phyloP scores from a whole-genome alignment of 257 asterid genomes.

The Solanum rostratum region DNA sequence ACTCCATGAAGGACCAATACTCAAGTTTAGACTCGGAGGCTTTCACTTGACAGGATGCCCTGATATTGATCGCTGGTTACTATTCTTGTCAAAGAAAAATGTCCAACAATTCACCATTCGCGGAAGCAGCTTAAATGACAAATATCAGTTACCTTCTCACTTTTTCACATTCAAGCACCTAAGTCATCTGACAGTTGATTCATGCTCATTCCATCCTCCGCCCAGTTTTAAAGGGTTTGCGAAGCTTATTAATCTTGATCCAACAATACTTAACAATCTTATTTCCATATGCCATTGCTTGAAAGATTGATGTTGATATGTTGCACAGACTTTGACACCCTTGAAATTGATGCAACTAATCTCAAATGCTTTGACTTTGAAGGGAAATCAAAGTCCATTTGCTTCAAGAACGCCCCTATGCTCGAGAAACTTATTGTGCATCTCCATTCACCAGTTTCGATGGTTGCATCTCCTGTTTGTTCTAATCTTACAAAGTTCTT shows the following conservation, averaged over 20 bases:
- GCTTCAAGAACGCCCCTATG: constrained; percentile 38
- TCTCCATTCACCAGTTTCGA: constrained; percentile 36
- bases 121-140: constrained; percentile 4
- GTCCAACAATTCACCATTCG: constrained; percentile 40
- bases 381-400: constrained; percentile 30
- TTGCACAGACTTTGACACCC: constrained; percentile 36
- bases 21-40: constrained; percentile 31
- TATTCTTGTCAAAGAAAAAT: constrained; percentile 22
- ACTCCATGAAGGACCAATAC: constrained; percentile 35
- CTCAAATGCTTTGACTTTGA: constrained; percentile 36
- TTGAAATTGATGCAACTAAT: constrained; percentile 28
- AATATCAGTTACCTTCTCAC: constrained; percentile 25
- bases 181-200: constrained; percentile 25
- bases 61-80: constrained; percentile 35
- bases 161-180: constrained; percentile 28
- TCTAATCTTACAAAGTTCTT: constrained; percentile 34
- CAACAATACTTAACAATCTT: neutral
- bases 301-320: neutral
- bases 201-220: neutral
- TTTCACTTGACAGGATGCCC: constrained; percentile 32
- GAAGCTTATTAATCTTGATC: neutral
- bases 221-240: neutral
- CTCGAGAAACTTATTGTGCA: constrained; percentile 23
- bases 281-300: neutral
- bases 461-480: constrained; percentile 22